phyloP scores from a whole-genome alignment of 345 rosid species.

The Raphanus sativus region DNA sequence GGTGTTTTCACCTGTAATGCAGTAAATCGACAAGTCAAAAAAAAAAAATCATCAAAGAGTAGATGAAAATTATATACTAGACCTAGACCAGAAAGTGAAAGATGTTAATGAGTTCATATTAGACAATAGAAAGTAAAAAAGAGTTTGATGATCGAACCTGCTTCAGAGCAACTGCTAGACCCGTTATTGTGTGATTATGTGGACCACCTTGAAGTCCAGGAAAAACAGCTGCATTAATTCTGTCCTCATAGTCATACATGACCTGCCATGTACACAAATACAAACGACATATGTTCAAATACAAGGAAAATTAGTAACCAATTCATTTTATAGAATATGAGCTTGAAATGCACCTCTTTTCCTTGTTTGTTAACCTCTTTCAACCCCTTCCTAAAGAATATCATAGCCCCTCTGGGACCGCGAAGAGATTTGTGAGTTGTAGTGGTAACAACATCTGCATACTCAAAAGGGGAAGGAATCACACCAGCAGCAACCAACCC shows the following conservation, averaged over 20 bases:
- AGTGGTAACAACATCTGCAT: constrained; percentile 92
- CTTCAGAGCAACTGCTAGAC: constrained; percentile 88
- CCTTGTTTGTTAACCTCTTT: constrained; percentile 88
- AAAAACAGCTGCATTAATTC: constrained; percentile 90
- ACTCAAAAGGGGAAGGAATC: constrained; percentile 94
- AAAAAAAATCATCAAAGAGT: constrained; percentile 15
- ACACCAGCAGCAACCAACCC: constrained; percentile 97
- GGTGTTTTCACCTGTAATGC: constrained; percentile 65
- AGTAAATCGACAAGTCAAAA: constrained; percentile 18
- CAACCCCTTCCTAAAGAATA: constrained; percentile 90
- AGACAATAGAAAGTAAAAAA: background rate
- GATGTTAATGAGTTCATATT: background rate
- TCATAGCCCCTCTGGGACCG: constrained; percentile 99
- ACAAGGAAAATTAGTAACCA: background rate
- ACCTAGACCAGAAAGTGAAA: background rate
- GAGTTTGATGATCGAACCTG: constrained; percentile 51
- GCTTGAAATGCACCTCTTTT: constrained; percentile 55
- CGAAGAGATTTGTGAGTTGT: constrained; percentile 98
- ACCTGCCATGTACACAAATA: constrained; percentile 55
- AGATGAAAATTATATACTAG: background rate
- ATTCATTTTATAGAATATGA: background rate
- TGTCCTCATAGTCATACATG: constrained; percentile 82
- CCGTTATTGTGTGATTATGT: constrained; percentile 94
- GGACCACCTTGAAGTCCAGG: constrained; percentile 99
- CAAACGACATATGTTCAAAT: constrained; percentile 22